Conservation (phyloP, 345 rosid species). For the Excoecaria cochinchinensis region DNA sequence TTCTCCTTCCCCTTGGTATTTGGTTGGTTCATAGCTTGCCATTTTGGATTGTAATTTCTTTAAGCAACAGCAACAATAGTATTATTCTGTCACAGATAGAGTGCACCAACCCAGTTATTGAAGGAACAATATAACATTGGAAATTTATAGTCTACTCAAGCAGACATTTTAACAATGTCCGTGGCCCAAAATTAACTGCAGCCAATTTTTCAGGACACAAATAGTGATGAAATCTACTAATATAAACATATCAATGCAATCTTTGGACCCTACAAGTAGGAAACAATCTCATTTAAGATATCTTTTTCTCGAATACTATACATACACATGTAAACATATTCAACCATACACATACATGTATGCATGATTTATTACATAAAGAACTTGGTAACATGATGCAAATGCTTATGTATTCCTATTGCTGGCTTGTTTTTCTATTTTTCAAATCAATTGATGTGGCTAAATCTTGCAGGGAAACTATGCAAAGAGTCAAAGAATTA, state of each 20-base stretch:
- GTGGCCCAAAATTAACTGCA: background rate
- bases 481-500: slow-evolving; percentile 58
- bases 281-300: background rate
- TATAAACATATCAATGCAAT: background rate
- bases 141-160: background rate
- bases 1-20: too few relatives aligned
- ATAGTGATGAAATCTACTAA: background rate
- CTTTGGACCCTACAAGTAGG: background rate
- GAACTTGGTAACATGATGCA: slow-evolving; percentile 10
- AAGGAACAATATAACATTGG: background rate
- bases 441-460: slow-evolving; percentile 11
- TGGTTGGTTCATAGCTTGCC: too few relatives aligned
- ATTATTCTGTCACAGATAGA: too few relatives aligned
- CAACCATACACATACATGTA: background rate
- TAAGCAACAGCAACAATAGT: too few relatives aligned
- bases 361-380: background rate
- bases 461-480: slow-evolving; percentile 53
- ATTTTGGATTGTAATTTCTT: too few relatives aligned
- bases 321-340: background rate
- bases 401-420: background rate
- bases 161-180: background rate
- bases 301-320: background rate
- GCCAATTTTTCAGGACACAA: too few relatives aligned
- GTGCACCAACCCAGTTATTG: too few relatives aligned
- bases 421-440: background rate